A percentile compares a stretch with the other conserved stretches of the same genome.
Evolutionary conservation across 139 green algal genomes (phyloP).

Genomic region (Tetradesmus obliquus): DNA sequence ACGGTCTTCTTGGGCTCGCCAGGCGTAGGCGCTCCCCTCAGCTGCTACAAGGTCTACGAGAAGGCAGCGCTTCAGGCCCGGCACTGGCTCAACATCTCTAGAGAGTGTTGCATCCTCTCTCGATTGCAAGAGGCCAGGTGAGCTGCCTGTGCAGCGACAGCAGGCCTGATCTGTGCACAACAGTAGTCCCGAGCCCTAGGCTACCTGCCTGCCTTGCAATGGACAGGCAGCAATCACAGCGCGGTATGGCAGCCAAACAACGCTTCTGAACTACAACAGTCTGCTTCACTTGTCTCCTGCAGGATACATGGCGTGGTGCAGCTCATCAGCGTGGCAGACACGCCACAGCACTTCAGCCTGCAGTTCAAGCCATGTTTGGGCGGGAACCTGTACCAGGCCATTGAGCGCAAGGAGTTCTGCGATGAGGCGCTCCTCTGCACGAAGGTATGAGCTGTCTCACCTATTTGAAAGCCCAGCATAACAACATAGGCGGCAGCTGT

Average conservation of each 20-base stretch:
- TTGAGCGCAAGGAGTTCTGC: constrained; percentile 1
- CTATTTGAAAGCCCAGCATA: background rate
- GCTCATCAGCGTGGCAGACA: constrained; percentile 24
- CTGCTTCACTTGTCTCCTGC: background rate
- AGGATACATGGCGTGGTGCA: constrained; percentile 8
- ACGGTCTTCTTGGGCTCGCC: background rate
- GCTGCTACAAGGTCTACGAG: constrained; percentile 28
- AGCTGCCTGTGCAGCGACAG: background rate
- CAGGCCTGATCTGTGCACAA: background rate
- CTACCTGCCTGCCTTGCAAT: background rate
- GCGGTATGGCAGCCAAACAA: background rate
- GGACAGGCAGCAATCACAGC: background rate
- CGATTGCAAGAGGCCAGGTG: constrained; percentile 10
- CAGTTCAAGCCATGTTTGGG: constrained; percentile 35
- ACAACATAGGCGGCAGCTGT: background rate
- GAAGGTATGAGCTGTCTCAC: background rate
- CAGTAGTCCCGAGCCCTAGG: background rate
- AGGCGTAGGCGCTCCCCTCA: background rate
- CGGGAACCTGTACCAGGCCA: constrained; percentile 4
- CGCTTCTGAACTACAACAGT: no score
- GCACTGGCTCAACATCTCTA: constrained; percentile 34
- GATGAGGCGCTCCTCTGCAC: background rate
- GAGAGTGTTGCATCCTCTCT: constrained; percentile 21
- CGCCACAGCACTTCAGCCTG: constrained; percentile 15
- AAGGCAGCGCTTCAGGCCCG: background rate